Conservation (phyloP, 1,284 basidiomycete species). For the Ustilago loliicola region DNA sequence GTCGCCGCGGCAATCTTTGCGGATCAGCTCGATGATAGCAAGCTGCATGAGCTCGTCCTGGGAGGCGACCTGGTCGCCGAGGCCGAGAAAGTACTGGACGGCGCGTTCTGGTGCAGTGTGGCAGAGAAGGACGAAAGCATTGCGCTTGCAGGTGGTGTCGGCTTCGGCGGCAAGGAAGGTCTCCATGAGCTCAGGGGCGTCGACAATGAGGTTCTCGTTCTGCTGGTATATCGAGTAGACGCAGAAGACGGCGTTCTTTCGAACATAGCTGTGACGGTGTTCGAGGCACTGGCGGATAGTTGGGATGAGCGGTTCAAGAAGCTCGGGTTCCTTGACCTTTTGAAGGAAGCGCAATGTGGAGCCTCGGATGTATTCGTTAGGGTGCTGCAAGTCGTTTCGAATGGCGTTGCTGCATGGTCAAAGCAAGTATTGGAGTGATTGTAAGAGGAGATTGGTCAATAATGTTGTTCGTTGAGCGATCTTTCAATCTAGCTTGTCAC, state of each 20-base stretch:
- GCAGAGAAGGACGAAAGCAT: slow-evolving; percentile 94
- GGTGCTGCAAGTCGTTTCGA: slow-evolving; percentile 99
- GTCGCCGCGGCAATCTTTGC: slow-evolving; percentile 89
- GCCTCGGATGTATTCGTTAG: slow-evolving; percentile 99
- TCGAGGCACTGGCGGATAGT: slow-evolving; percentile 94
- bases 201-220: slow-evolving; percentile 89
- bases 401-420: slow-evolving; percentile 84
- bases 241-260: slow-evolving; percentile 98
- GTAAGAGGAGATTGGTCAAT: neutral
- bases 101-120: slow-evolving; percentile 90
- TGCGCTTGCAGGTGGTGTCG: slow-evolving; percentile 96
- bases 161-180: slow-evolving; percentile 92
- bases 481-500: too few species aligned
- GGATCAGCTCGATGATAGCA: slow-evolving; percentile 93
- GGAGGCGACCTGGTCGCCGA: slow-evolving; percentile 85
- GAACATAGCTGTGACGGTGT: slow-evolving; percentile 97
- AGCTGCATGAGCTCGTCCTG: slow-evolving; percentile 97
- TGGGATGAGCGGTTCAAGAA: slow-evolving; percentile 95
- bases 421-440: neutral
- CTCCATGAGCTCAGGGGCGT: slow-evolving; percentile 95
- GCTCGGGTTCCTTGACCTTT: slow-evolving; percentile 93
- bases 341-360: slow-evolving; percentile 96
- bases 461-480: too few species aligned
- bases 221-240: slow-evolving; percentile 91
- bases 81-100: slow-evolving; percentile 87